These are phyloP conservation scores for Cutaneotrichosporon spelunceum DNA, from an alignment of 1,284 basidiomycete species.

Conservation along the genomic window DNA sequence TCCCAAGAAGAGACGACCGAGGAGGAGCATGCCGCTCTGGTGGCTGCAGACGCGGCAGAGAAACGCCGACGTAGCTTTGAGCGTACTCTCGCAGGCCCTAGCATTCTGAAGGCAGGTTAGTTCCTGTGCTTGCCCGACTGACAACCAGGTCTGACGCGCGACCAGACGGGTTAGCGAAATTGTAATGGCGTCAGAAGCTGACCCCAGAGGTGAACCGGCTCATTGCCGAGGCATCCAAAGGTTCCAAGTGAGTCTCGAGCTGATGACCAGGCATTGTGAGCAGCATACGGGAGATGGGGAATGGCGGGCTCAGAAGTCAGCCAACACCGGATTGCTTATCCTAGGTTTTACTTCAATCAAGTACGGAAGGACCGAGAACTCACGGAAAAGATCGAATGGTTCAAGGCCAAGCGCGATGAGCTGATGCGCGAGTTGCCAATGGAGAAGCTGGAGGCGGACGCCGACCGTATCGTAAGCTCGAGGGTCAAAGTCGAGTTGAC, in stretches of 20 bases:
- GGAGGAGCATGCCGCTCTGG: conserved; percentile 9
- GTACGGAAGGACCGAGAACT: conserved; percentile 48
- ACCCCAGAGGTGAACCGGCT: conserved; percentile 47
- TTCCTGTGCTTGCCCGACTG: background rate
- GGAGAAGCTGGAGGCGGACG: conserved; percentile 39
- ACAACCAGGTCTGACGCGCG: conserved; percentile 39
- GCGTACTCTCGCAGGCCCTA: conserved; percentile 50
- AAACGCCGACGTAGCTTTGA: conserved; percentile 41
- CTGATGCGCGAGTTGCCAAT: conserved; percentile 36
- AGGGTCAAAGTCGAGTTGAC: background rate
- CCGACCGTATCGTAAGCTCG: conserved; percentile 44
- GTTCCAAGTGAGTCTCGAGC: conserved; percentile 40
- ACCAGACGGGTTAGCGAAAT: conserved; percentile 43
- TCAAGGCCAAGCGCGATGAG: conserved; percentile 46
- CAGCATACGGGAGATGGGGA: no score
- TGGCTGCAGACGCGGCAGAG: conserved; percentile 25
- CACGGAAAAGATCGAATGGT: conserved; percentile 48
- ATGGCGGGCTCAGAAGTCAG: no score
- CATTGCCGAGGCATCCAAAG: conserved; percentile 51
- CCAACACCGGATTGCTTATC: no score
- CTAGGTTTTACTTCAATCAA: conserved; percentile 49
- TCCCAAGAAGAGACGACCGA: background rate
- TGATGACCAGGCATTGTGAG: no score
- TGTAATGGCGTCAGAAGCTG: conserved; percentile 4
- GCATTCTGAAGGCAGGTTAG: conserved; percentile 51